Evolutionary conservation across 2,329 filamentous ascomycete species (phyloP).

Genomic region (Talaromyces sp.): DNA sequence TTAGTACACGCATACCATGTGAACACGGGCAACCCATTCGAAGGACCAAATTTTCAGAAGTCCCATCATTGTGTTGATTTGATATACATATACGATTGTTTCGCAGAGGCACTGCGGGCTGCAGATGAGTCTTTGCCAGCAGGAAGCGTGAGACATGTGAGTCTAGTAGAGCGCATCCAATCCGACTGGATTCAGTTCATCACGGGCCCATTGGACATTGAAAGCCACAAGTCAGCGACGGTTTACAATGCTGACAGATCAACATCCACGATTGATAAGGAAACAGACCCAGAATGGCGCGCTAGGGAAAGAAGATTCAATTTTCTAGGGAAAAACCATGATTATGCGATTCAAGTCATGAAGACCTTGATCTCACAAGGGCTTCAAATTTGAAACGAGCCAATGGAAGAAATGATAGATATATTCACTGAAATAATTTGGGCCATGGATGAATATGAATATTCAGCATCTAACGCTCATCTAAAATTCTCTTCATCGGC

Average conservation of each 20-base stretch:
- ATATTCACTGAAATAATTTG: too few species aligned
- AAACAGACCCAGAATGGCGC: not conserved
- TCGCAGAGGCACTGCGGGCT: not conserved
- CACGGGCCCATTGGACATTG: not conserved
- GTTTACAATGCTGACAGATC: not conserved
- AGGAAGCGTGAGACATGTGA: not conserved
- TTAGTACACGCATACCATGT: not conserved
- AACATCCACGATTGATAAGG: not conserved
- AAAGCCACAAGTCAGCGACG: not conserved
- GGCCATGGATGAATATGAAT: not conserved
- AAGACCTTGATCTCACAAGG: too few species aligned
- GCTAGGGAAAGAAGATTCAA: not conserved
- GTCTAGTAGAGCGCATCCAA: not conserved
- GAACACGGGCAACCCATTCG: not conserved
- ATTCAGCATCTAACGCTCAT: not conserved
- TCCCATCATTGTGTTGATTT: slow-evolving; percentile 1
- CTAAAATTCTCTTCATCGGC: not conserved
- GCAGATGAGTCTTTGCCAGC: not conserved
- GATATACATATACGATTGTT: not conserved
- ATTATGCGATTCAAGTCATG: not conserved
- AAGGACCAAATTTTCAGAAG: not conserved
- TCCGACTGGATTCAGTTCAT: not conserved
- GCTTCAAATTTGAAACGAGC: too few species aligned
- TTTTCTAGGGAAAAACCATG: not conserved
- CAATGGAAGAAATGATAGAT: too few species aligned